Evolutionary conservation across 2,329 filamentous ascomycete genomes (phyloP).

Genomic region (Curvularia verruculosa): DNA sequence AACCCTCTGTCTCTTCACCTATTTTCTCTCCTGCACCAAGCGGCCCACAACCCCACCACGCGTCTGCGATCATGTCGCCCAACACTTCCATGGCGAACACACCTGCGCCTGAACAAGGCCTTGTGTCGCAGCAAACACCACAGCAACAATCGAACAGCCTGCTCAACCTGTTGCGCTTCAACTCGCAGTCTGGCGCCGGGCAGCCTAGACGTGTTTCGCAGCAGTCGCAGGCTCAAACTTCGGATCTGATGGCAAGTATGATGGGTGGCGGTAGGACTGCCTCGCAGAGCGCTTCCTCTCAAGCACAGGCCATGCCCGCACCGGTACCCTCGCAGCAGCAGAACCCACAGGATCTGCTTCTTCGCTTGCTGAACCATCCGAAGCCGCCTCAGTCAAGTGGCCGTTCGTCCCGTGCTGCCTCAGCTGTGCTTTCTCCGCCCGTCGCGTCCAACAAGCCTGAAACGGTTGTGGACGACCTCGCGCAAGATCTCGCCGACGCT

Average conservation of each 20-base stretch:
- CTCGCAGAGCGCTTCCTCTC: conserved; percentile 40
- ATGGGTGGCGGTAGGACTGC: conserved; percentile 53
- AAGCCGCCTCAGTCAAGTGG: conserved; percentile 53
- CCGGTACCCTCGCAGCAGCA: conserved; percentile 45
- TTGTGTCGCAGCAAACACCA: conserved; percentile 50
- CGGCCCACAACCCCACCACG: conserved; percentile 62
- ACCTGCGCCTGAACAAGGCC: conserved; percentile 49
- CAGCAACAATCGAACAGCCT: conserved; percentile 60
- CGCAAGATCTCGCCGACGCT: conserved; percentile 54
- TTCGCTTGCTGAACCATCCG: conserved; percentile 82
- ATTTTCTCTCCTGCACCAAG: conserved; percentile 62
- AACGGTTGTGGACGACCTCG: conserved; percentile 53
- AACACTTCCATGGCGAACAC: conserved; percentile 56
- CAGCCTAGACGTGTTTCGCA: conserved; percentile 45
- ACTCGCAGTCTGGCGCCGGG: conserved; percentile 53
- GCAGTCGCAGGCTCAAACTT: conserved; percentile 57
- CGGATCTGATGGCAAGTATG: conserved; percentile 63
- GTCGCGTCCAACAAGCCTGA: conserved; percentile 47
- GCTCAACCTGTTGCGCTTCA: conserved; percentile 70
- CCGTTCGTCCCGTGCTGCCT: conserved; percentile 34
- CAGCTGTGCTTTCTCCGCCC: conserved; percentile 38
- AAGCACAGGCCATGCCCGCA: conserved; percentile 36
- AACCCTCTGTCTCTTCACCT: conserved; percentile 64
- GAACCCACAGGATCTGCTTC: conserved; percentile 80
- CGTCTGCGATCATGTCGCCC: conserved; percentile 65